Conservation (phyloP, 148 eudicot species). For the Rhododendron ovatum region DNA sequence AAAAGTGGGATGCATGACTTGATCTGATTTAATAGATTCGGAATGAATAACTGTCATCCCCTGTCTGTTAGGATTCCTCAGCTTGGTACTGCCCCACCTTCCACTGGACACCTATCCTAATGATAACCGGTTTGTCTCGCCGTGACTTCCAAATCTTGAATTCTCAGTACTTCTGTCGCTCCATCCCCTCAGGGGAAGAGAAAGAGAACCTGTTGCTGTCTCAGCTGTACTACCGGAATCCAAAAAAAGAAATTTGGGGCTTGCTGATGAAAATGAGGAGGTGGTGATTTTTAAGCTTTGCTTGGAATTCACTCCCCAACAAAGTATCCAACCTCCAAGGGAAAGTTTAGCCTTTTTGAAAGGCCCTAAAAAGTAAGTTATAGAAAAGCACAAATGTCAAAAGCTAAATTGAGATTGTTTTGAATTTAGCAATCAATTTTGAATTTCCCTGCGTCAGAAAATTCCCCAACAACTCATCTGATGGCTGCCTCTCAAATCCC, state of each 20-base stretch:
- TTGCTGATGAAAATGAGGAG: conserved; percentile 1
- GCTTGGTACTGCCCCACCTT: neutral
- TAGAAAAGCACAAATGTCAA: neutral
- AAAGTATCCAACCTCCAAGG: conserved; percentile 21
- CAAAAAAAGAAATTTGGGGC: neutral
- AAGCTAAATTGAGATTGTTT: neutral
- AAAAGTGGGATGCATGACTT: neutral
- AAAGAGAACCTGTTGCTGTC: neutral
- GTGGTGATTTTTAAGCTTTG: conserved; percentile 27
- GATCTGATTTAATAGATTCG: neutral
- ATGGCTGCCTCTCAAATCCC: neutral
- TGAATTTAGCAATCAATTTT: neutral
- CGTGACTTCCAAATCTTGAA: neutral
- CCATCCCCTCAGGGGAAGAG: neutral
- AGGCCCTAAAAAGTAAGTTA: neutral
- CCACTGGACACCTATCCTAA: neutral
- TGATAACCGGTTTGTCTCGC: neutral
- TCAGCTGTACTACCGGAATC: neutral
- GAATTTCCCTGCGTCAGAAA: neutral
- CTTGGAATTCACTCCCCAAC: conserved; percentile 54
- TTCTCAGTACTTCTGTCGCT: neutral
- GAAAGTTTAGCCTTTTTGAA: neutral
- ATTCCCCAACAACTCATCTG: neutral
- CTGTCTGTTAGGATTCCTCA: neutral
- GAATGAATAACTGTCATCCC: neutral